phyloP scores from a whole-genome alignment of 192 early-diverging fungal genomes.

The Umbelopsis vinacea region DNA sequence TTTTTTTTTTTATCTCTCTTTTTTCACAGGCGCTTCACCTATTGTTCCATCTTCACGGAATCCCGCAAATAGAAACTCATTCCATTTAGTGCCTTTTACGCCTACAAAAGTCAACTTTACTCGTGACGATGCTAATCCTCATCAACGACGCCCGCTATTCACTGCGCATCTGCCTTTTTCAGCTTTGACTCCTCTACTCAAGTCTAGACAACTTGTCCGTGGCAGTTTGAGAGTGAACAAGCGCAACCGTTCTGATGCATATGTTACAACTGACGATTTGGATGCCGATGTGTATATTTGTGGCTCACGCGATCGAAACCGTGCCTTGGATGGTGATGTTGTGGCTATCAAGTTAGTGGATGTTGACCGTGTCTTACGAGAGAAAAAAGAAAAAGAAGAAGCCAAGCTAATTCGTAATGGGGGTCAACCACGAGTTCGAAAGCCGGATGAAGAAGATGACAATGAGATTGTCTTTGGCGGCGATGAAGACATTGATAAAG shows the following conservation, averaged over 20 bases:
- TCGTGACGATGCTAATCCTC: constrained; percentile 49
- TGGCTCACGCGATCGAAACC: constrained; percentile 75
- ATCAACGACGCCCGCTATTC: constrained; percentile 56
- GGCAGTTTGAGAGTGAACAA: constrained; percentile 88
- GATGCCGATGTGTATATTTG: constrained; percentile 80
- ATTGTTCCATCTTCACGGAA: constrained; percentile 9
- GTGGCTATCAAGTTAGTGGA: constrained; percentile 75
- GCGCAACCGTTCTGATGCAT: constrained; percentile 82
- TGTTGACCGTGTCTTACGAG: constrained; percentile 62
- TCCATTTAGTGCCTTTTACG: constrained; percentile 44
- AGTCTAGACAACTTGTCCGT: constrained; percentile 58
- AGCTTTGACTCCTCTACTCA: constrained; percentile 52
- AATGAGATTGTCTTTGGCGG: constrained; percentile 50
- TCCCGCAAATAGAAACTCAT: constrained; percentile 28
- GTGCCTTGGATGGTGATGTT: constrained; percentile 83
- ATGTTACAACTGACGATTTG: constrained; percentile 77
- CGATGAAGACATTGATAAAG: constrained; percentile 53
- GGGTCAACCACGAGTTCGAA: constrained; percentile 48
- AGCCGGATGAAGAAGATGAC: constrained; percentile 57
- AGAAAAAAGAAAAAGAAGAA: constrained; percentile 60
- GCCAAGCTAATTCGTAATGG: constrained; percentile 57
- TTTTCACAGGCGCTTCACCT: constrained; percentile 17
- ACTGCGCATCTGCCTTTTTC: constrained; percentile 60
- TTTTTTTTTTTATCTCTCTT: not conserved
- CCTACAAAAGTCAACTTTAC: constrained; percentile 49